Base-by-base conservation (phyloP, 2,329 filamentous ascomycete species). In the Monosporascus sp. region DNA sequence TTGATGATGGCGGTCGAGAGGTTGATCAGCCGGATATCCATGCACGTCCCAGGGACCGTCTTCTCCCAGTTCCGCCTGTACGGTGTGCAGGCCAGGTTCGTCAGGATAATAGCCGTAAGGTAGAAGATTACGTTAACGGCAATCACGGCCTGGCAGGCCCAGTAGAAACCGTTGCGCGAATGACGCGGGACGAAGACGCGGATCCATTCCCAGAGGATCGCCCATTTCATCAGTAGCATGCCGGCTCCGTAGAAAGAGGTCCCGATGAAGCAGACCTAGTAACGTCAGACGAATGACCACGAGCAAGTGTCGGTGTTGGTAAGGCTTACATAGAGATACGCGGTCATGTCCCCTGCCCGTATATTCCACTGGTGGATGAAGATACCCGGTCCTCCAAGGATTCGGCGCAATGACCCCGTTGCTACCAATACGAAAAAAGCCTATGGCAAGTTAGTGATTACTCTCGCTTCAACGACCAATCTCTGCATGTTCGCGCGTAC, bases 341-440 rank as follows among this genome's bases (percentile, higher is more conserved):
- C 48, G 11, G 50, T 38, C 14, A 56, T 40, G 45, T 55, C 52
- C n/a, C 49, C 45, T 4, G 56, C 51, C 7, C 56, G 55, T 31
- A 55, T 52, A 24, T 58, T 49, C 52, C 55, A 57, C 37, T 55
- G 52, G 35, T 58, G 56, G 14, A 58, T 52, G 50, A 54, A 58
- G n/a, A 56, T 51, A 24, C 54, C 56, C 17, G 43, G 24, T n/a
- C 43, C 43, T 5, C 20, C 24, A 3, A 46, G 22, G n/a, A 46
- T 31, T 24, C 43, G 43, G 22, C 43, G 43, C 16, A 46, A 17
- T n/a, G 43, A 46, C 14, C 24, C 24, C 17, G 43, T 46, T 46
- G 16, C 43, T n/a, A 46, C 43, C 43, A 46, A 26, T 7, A 46
- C 43, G 43, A 46, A 46, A 14, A 46, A 46, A 8, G 16, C 24